phyloP scores from a whole-genome alignment of 257 asterid species.

The Asclepias syriaca region DNA sequence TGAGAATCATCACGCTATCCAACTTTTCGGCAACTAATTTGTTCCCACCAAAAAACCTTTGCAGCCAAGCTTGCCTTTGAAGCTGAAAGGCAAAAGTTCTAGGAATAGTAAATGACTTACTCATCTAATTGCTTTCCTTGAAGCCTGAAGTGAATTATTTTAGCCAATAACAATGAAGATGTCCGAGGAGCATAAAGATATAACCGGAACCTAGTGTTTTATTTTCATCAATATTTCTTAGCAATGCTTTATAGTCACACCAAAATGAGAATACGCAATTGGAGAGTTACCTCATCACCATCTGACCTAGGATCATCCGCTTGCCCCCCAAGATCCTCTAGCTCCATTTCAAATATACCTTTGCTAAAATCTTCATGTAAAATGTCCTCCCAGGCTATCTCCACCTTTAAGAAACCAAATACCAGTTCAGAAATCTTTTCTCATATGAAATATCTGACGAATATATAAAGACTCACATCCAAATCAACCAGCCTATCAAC shows the following conservation, averaged over 20 bases:
- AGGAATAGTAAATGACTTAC: constrained; percentile 7
- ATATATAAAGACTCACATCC: constrained; percentile 61
- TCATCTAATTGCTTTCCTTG: not conserved
- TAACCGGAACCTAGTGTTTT: not conserved
- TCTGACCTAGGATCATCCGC: constrained; percentile 42
- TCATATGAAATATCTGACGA: not conserved
- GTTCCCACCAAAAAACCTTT: constrained; percentile 51
- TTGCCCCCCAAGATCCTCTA: constrained; percentile 67
- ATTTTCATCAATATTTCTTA: not conserved
- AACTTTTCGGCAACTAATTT: constrained; percentile 47
- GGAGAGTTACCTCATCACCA: constrained; percentile 44
- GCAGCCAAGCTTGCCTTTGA: constrained; percentile 46
- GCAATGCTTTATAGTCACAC: not conserved
- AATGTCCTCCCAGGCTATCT: constrained; percentile 77
- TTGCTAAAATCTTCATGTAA: constrained; percentile 67
- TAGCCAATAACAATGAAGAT: not conserved
- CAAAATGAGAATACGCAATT: not conserved
- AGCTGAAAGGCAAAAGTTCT: constrained; percentile 41
- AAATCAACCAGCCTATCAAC: constrained; percentile 67
- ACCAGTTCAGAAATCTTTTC: constrained; percentile 7
- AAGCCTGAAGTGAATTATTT: not conserved
- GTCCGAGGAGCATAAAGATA: not conserved
- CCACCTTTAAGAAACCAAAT: constrained; percentile 44
- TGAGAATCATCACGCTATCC: constrained; percentile 79
- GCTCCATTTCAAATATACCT: constrained; percentile 82